Conservation (phyloP, 2,329 filamentous ascomycete genomes). For the Nemania sp. region DNA sequence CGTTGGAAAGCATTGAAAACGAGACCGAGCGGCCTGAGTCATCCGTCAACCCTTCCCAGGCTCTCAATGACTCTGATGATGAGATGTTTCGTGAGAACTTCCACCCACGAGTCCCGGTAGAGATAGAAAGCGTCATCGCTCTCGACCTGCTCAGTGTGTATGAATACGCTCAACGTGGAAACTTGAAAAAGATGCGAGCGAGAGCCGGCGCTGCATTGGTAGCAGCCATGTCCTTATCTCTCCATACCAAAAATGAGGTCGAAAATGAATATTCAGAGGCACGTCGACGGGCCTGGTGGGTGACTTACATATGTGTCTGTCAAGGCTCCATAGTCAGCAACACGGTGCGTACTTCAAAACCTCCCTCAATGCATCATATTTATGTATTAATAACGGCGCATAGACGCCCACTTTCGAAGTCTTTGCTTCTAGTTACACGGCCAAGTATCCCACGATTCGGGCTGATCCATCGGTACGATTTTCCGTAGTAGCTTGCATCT, state of each 20-base stretch:
- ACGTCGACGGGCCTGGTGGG: constrained; percentile 55
- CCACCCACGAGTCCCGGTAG: constrained; percentile 48
- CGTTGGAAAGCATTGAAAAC: constrained; percentile 52
- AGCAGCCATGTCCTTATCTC: constrained; percentile 48
- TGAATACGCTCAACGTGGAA: constrained; percentile 57
- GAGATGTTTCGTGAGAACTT: constrained; percentile 44
- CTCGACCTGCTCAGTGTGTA: constrained; percentile 54
- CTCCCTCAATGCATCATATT: neutral
- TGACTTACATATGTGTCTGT: constrained; percentile 56
- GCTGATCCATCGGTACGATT: constrained; percentile 48
- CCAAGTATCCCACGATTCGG: constrained; percentile 46
- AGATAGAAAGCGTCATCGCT: constrained; percentile 53
- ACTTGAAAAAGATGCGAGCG: constrained; percentile 55
- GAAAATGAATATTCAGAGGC: constrained; percentile 50
- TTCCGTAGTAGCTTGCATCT: neutral
- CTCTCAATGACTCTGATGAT: constrained; percentile 44
- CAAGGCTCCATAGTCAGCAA: constrained; percentile 57
- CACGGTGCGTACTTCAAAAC: constrained; percentile 41
- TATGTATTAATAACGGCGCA: neutral
- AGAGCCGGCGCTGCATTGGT: constrained; percentile 52
- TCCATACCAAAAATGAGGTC: constrained; percentile 45
- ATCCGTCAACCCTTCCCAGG: constrained; percentile 48
- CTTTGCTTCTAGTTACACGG: constrained; percentile 49
- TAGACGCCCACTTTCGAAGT: constrained; percentile 49
- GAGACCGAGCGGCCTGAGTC: constrained; percentile 53